Percentiles rank a stretch among this genome's conserved stretches.
phyloP scores from a whole-genome alignment of 1,139 yeast species.

The Casaregolazyma suthepensis region DNA sequence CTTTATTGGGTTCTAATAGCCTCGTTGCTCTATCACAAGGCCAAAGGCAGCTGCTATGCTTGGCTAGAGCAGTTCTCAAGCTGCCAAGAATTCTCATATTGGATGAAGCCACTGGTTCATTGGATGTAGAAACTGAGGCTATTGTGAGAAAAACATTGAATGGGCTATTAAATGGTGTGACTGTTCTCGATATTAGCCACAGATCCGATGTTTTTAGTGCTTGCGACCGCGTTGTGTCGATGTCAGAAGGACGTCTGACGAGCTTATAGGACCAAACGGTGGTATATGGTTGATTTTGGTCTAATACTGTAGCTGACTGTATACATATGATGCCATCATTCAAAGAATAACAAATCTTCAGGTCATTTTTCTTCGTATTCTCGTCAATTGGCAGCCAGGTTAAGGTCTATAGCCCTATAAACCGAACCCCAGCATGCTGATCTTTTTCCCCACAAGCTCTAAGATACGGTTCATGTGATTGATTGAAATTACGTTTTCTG shows the following conservation, averaged over 20 bases:
- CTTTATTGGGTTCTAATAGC: slow-evolving; percentile 61
- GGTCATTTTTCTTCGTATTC: too few relatives aligned
- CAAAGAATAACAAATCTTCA: too few relatives aligned
- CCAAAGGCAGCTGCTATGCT: slow-evolving; percentile 67
- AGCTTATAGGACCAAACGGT: neutral
- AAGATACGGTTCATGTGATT: too few relatives aligned
- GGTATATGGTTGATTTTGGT: too few relatives aligned
- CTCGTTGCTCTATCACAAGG: slow-evolving; percentile 67
- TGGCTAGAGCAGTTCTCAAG: slow-evolving; percentile 63
- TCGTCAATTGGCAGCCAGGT: too few relatives aligned
- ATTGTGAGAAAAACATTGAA: slow-evolving; percentile 70
- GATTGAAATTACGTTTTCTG: too few relatives aligned
- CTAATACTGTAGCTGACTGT: too few relatives aligned
- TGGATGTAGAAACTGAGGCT: slow-evolving; percentile 71
- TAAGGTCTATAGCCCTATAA: too few relatives aligned
- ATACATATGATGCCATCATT: too few relatives aligned
- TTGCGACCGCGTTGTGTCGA: neutral
- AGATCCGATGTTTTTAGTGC: neutral
- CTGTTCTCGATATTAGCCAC: neutral
- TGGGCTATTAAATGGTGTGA: slow-evolving; percentile 45
- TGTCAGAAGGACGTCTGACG: neutral
- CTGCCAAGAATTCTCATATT: slow-evolving; percentile 57
- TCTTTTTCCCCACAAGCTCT: too few relatives aligned
- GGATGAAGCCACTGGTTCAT: slow-evolving; percentile 85
- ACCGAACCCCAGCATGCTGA: too few relatives aligned